Percentiles rank a stretch among this genome's conserved stretches.
Evolutionary conservation across 1,139 yeast genomes (phyloP).

Genomic region (Suhomyces wounanorum): DNA sequence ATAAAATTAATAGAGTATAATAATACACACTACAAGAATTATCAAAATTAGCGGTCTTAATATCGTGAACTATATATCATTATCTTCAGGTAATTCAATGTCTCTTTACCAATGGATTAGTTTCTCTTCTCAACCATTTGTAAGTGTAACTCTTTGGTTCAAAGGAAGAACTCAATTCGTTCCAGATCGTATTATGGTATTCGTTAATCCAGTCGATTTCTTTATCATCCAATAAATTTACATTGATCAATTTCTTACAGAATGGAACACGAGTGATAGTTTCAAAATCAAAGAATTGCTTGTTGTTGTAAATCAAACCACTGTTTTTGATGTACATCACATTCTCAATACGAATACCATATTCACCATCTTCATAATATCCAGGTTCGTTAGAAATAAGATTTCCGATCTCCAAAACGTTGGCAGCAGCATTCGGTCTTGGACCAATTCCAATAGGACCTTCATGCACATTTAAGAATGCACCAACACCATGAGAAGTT

Average conservation of each 20-base stretch:
- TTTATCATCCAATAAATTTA: conserved; percentile 52
- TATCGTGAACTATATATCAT: background rate
- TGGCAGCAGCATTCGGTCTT: conserved; percentile 49
- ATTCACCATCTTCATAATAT: conserved; percentile 86
- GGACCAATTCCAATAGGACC: conserved; percentile 94
- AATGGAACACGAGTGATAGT: conserved; percentile 91
- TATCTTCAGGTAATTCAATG: background rate
- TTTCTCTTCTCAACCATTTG: conserved; percentile 79
- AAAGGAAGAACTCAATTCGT: conserved; percentile 49
- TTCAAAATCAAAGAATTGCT: conserved; percentile 70
- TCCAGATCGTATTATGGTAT: conserved; percentile 68
- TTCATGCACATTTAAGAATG: conserved; percentile 91
- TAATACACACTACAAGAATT: background rate
- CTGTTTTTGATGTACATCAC: conserved; percentile 64
- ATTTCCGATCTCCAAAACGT: conserved; percentile 67
- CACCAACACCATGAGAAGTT: conserved; percentile 97
- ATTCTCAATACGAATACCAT: conserved; percentile 92
- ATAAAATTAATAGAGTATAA: conserved; percentile 14
- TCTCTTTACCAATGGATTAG: conserved; percentile 38
- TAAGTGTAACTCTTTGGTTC: conserved; percentile 55
- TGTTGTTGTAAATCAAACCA: conserved; percentile 47
- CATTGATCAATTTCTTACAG: conserved; percentile 67
- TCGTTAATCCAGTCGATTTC: conserved; percentile 70
- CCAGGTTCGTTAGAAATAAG: conserved; percentile 95
- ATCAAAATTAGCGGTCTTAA: background rate